Evolutionary conservation across 148 eudicot species (phyloP).

Genomic region (Spergularia bocconei): DNA sequence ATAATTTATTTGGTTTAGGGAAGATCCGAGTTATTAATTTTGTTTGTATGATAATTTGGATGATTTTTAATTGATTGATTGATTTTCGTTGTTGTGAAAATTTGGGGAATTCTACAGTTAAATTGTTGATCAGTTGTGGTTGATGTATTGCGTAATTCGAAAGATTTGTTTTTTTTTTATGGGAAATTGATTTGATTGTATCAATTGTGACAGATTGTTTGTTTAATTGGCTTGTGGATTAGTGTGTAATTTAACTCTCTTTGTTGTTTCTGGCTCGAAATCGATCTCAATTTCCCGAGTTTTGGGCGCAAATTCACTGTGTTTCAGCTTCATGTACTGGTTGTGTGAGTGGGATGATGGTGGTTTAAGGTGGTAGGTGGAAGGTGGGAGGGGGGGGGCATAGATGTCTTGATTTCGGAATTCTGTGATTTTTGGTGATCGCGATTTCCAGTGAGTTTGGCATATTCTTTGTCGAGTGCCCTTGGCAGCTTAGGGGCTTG

Average conservation of each 20-base stretch:
- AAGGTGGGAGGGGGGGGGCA: not conserved
- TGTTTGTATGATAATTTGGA: no score
- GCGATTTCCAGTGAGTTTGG: not conserved
- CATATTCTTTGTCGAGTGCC: not conserved
- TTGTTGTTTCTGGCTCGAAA: not conserved
- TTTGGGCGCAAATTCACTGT: not conserved
- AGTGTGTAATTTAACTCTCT: no score
- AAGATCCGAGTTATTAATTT: no score
- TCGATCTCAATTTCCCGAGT: not conserved
- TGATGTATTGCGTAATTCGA: not conserved
- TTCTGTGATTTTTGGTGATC: no score
- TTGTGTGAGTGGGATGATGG: not conserved
- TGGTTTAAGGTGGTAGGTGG: not conserved
- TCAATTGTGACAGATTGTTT: no score
- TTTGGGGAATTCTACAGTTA: no score
- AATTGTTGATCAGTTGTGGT: not conserved
- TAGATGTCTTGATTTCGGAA: not conserved
- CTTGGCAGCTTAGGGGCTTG: not conserved
- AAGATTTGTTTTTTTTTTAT: not conserved
- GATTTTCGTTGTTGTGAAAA: no score
- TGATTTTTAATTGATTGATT: no score
- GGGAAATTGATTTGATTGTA: no score
- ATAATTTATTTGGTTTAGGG: not conserved
- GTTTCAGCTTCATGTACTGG: not conserved
- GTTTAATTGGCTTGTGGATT: no score